These are phyloP conservation scores for Colletotrichum sp. DNA, from an alignment of 2,329 filamentous ascomycete species.

Conservation along the genomic window DNA sequence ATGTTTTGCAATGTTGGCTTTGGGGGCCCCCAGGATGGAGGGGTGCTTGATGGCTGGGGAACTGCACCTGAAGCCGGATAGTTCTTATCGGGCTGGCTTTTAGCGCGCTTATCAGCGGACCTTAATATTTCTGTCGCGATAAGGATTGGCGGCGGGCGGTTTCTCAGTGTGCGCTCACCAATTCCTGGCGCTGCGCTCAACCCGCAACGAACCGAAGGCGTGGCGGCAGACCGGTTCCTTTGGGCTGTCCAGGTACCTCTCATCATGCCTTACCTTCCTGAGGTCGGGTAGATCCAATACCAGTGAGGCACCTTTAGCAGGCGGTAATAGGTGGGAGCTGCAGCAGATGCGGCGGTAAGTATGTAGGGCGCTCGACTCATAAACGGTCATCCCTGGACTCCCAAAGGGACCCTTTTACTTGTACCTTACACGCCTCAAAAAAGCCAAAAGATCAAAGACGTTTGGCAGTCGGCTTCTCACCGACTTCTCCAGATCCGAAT, in stretches of 20 bases:
- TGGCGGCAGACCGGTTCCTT: background rate
- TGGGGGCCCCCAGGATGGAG: background rate
- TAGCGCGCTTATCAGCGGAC: slow-evolving; percentile 12
- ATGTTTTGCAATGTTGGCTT: background rate
- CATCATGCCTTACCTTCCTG: background rate
- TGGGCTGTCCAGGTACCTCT: background rate
- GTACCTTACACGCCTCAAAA: background rate
- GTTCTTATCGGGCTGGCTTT: background rate
- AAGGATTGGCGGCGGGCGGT: background rate
- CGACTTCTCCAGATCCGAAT: background rate
- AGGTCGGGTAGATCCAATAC: background rate
- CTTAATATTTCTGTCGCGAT: background rate
- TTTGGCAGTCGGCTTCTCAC: background rate
- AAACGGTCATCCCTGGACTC: background rate
- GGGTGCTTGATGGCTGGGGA: slow-evolving; percentile 1
- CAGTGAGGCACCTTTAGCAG: background rate
- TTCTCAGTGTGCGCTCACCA: background rate
- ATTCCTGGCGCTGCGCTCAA: background rate
- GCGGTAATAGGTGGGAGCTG: background rate
- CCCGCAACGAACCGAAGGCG: background rate
- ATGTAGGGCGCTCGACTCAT: background rate
- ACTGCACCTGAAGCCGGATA: background rate
- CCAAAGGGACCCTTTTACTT: background rate
- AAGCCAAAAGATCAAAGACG: background rate
- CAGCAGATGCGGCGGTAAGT: background rate